Conservation (phyloP, 1,284 basidiomycete species). For the Puccinia novopanici region DNA sequence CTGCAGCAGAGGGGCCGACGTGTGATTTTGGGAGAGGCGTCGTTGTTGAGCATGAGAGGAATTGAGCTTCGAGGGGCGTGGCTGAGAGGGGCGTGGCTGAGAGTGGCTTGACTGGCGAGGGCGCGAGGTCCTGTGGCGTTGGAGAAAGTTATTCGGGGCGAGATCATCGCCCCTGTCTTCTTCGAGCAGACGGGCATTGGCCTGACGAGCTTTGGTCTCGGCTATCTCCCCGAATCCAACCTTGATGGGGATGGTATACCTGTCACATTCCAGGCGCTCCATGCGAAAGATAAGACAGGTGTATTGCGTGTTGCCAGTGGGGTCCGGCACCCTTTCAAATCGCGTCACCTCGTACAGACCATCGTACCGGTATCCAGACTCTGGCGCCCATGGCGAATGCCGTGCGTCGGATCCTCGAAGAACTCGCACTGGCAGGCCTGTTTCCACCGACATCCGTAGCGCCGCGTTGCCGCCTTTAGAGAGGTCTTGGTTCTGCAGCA, state of each 20-base stretch:
- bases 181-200: neutral
- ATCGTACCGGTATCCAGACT: slow-evolving; percentile 72
- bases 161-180: neutral
- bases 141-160: neutral
- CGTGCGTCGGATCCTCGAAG: slow-evolving; percentile 79
- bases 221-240: neutral
- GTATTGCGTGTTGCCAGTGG: neutral
- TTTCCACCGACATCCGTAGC: slow-evolving; percentile 65
- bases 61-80: neutral
- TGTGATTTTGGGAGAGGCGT: neutral
- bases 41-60: neutral
- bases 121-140: neutral
- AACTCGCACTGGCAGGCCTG: slow-evolving; percentile 73
- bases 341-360: slow-evolving; percentile 73
- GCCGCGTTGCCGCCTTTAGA: neutral
- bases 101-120: neutral
- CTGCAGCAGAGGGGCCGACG: too few relatives aligned
- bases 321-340: neutral
- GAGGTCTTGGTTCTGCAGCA: slow-evolving; percentile 5
- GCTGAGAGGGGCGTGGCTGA: neutral
- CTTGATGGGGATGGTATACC: slow-evolving; percentile 18
- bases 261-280: slow-evolving; percentile 20
- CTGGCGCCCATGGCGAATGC: slow-evolving; percentile 61
- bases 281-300: slow-evolving; percentile 26
- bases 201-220: neutral